Base-by-base conservation (phyloP, 1,284 basidiomycete genomes). In the Papiliotrema nemorosa region DNA sequence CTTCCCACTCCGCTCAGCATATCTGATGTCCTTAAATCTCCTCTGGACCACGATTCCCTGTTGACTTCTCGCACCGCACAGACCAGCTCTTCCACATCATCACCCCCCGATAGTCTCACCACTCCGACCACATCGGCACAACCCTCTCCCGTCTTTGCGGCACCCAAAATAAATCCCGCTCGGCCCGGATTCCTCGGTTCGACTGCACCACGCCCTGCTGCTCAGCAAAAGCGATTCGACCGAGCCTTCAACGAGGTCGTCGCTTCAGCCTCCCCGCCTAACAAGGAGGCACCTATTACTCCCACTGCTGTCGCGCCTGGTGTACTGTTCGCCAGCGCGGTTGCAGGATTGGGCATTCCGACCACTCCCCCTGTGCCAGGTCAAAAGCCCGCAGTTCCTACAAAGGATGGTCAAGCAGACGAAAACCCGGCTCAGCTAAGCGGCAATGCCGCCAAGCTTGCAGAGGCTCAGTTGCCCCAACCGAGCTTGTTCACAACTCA, bases 401-500 rank as follows among this genome's bases (percentile, higher is more conserved):
- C 29, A 26, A 54, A 46, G 46, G 44, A 18, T 7, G 44, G 49
- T 21, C 21, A 46, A 10, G 21, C 51, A 4, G 22, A 54, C 5
- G 46, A 37, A 13, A 31, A 37, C 14, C n/a, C 35, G 35, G 45
- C n/a, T 34, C 35, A 29, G 3, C 49, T 39, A 22, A 52, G 54
- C 41, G 31, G 31, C 3, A 39, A 27, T 26, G 25, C 48, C 56
- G 24, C 37, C 50, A 34, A 59, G 53, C 38, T 26, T 41, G 24
- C 53, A 48, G 68, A 72, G 37, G 54, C 68, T 12, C 54, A 62
- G 38, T 52, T 72, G 16, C 67, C 69, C 10, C 63, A 64, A 45
- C 72, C 74, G 2, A 72, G 66, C 49, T 57, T 70, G 39, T 71
- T 85, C 81, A 67, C 67, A 7, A 69, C 69, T 46, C 77, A 80